Evolutionary conservation across 176 grass and related monocot genomes (phyloP), one percentile per base, ranked within the genome.

Genomic region (Poa annua): DNA sequence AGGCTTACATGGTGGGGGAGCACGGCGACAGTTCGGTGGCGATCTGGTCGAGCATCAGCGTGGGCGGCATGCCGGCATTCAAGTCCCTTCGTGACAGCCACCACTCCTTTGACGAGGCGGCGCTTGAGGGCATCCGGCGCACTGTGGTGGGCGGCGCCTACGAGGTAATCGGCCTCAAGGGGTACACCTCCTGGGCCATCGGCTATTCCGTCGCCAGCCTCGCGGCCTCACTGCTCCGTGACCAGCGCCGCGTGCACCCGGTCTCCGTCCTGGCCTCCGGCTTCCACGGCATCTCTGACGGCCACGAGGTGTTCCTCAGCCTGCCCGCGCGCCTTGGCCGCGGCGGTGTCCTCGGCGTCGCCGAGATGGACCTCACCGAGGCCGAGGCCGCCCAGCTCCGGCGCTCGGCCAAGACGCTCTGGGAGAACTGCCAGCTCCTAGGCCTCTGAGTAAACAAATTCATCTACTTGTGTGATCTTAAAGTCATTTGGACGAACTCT

Each of bases 271-370:
- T 97, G 0, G 91, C 94, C 36, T 32, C 39, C 0, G 94, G 94
- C 0, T 97, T 97, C 85, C 83, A 97, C 20, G 89, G 91, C 76
- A 88, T 97, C 57, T 34, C 79, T 1, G 87, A 81, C 9, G 91
- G 81, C 21, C 87, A 78, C n/a, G 64, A 94, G 64, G 94, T 97
- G 42, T 97, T 97, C 75, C 91, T 97, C 59, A 97, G 94, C 87
- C 79, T 97, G 14, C 94, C 94, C 0, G 87, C 94, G 0, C 86
- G 77, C 79, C 78, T 97, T 1, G 94, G 91, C 0, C 75, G 87
- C 0, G 78, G 17, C 1, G 94, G 94, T 7, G 80, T 97, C 2
- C 86, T 91, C 1, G 89, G 89, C 5, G 89, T 91, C 7, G 84
- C 72, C 0, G 86, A 89, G 13, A 88, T 97, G 81, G 86, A 93